Evolutionary conservation across 306 rosid genomes (phyloP), one percentile per base, ranked within the genome.

Genomic region (Trifolium dubium): DNA sequence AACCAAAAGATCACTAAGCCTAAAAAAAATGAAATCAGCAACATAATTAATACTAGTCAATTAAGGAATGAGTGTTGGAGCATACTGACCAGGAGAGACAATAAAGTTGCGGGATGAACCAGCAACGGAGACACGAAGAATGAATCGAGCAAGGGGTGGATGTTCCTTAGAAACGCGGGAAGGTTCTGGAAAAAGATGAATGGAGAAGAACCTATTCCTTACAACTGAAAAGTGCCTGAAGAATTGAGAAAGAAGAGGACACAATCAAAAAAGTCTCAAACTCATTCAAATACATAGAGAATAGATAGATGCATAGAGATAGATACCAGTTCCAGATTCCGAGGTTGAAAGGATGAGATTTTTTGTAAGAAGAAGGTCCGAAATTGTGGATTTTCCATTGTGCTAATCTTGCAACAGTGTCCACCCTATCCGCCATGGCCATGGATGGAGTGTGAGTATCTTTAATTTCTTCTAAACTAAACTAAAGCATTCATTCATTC

Each of bases 291-390:
- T n/a, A n/a, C n/a, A n/a, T n/a, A n/a, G n/a, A n/a, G n/a, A n/a
- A n/a, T n/a, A n/a, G n/a, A n/a, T n/a, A n/a, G n/a, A n/a, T n/a
- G n/a, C n/a, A n/a, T n/a, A n/a, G n/a, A n/a, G n/a, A n/a, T n/a
- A n/a, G n/a, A n/a, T n/a, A n/a, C 98, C 98, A 92, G 77, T 87
- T 90, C 98, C 98, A 92, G 53, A 90, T 80, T 79, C 98, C 98
- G 85, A 92, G 73, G 82, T 85, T 90, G 81, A 90, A 92, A 69
- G 96, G 85, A 2, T 90, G 90, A 17, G 98, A 92, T 71, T 86
- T 90, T 43, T 82, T 85, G 89, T 78, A 85, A 35, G 83, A 78
- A 82, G 81, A 89, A 30, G 88, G 86, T 29, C 97, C 98, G 23
- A 92, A 82, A 53, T 81, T 86, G 40, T 92, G 93, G 68, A 92